phyloP scores from a whole-genome alignment of 139 green algal species.

The Dunaliella sp. region DNA sequence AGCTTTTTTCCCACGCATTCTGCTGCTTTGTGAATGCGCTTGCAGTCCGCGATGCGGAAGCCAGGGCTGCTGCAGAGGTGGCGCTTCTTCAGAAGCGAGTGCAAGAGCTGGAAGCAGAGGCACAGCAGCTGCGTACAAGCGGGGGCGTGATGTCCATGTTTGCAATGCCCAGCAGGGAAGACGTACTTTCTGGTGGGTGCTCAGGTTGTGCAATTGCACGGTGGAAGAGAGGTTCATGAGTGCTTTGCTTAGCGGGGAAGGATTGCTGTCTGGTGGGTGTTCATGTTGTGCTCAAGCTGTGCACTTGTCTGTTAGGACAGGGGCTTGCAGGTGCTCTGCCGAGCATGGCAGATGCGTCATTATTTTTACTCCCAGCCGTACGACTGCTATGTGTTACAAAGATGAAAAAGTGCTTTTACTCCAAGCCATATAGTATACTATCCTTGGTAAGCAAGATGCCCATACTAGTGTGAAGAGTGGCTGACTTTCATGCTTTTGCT shows the following conservation, averaged over 20 bases:
- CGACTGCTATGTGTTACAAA: too few species aligned
- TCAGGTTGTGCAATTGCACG: neutral
- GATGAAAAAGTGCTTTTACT: too few species aligned
- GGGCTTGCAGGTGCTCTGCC: neutral
- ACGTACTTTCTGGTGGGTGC: conserved; percentile 37
- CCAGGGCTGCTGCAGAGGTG: neutral
- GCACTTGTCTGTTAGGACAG: neutral
- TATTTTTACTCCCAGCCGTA: neutral
- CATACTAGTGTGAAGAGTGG: too few species aligned
- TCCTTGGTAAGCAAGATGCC: too few species aligned
- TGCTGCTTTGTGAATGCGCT: too few species aligned
- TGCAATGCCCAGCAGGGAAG: conserved; percentile 31
- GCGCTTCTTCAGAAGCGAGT: neutral
- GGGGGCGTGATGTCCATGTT: conserved; percentile 18
- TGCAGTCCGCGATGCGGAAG: neutral
- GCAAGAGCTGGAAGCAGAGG: conserved; percentile 38
- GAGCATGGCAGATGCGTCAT: neutral
- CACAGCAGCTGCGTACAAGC: conserved; percentile 15
- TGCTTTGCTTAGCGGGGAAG: neutral
- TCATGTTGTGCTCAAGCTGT: neutral
- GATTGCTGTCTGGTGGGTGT: neutral
- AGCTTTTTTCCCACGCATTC: too few species aligned
- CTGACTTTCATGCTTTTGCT: too few species aligned
- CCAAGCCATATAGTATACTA: too few species aligned
- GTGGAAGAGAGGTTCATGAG: neutral